Conservation (phyloP, 2,329 filamentous ascomycete genomes). For the Talaromyces sp. region DNA sequence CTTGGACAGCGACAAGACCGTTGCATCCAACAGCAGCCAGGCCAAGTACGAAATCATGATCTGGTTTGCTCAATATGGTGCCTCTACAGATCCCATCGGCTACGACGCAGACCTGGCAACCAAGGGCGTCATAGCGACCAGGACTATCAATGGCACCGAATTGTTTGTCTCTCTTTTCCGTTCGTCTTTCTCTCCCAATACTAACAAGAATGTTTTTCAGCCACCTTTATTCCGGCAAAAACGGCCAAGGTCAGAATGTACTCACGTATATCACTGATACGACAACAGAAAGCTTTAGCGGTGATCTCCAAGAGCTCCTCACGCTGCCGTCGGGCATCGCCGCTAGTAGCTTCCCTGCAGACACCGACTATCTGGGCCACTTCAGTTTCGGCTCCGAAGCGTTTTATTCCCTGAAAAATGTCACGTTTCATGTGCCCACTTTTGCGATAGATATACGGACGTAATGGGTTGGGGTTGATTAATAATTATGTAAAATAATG, state of each 20-base stretch:
- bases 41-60: constrained; percentile 54
- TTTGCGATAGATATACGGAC: constrained; percentile 26
- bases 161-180: constrained; percentile 3
- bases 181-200: neutral
- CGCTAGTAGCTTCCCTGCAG: constrained; percentile 35
- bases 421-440: constrained; percentile 46
- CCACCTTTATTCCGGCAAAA: constrained; percentile 4
- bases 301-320: constrained; percentile 46
- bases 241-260: constrained; percentile 24
- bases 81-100: constrained; percentile 48
- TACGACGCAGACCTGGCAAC: constrained; percentile 12
- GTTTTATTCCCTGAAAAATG: constrained; percentile 39
- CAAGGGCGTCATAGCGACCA: constrained; percentile 27
- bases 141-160: constrained; percentile 34
- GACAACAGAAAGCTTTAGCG: constrained; percentile 40
- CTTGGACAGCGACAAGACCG: constrained; percentile 43
- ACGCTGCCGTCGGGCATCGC: constrained; percentile 21
- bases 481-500: neutral
- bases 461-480: neutral
- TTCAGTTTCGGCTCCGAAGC: constrained; percentile 51
- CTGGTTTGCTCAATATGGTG: constrained; percentile 50
- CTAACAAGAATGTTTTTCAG: constrained; percentile 1
- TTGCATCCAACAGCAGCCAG: constrained; percentile 34
- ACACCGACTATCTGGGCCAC: constrained; percentile 48
- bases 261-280: constrained; percentile 46